Evolutionary conservation across 768 basidiomycete species (phyloP), one percentile per base, ranked within the genome.

Genomic region (Lepiota brunneoincarnata): DNA sequence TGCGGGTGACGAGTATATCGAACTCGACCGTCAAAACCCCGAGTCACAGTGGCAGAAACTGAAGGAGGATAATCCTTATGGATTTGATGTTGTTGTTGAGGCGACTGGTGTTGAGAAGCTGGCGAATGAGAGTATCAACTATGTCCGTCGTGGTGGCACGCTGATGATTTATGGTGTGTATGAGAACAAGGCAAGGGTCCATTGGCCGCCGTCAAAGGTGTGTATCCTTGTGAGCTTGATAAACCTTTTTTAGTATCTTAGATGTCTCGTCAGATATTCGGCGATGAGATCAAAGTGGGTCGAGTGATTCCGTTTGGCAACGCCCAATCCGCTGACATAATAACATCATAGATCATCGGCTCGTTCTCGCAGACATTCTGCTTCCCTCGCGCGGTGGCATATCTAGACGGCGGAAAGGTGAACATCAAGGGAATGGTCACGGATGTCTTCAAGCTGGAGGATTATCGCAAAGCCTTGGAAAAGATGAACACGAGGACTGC

Each of bases 101-200:
- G 78, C 78, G 23, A 79, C 78, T 17, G 93, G 93, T 28, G 86
- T 89, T 26, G 91, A 93, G 71, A 85, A 84, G 63, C 69, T 96
- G 38, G 92, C 89, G n/a, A 86, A 93, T 62, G 86, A 91, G 26
- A 77, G 89, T 56, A 93, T 95, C 75, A 84, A 93, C 72, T 93
- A 92, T 63, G 93, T 96, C 21, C 79, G 91, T 31, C 74, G 91
- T 24, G 91, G 91, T 14, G 91, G 90, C 15, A 91, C 90, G 2
- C 68, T 92, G 64, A 86, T 92, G 85, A 79, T 92, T 40, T 96
- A 96, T 63, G 93, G 93, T 37, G 93, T 95, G 36, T 96, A 95
- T 66, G 87, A 86, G 68, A 86, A 93, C 72, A 84, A 85, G 57
- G 93, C 91, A 1, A 76, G 80, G 18, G 89, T 95, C 1, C 83